These are phyloP conservation scores for Hygrophoropsis aurantiaca DNA, from an alignment of 768 basidiomycete species.

Conservation along the genomic window DNA sequence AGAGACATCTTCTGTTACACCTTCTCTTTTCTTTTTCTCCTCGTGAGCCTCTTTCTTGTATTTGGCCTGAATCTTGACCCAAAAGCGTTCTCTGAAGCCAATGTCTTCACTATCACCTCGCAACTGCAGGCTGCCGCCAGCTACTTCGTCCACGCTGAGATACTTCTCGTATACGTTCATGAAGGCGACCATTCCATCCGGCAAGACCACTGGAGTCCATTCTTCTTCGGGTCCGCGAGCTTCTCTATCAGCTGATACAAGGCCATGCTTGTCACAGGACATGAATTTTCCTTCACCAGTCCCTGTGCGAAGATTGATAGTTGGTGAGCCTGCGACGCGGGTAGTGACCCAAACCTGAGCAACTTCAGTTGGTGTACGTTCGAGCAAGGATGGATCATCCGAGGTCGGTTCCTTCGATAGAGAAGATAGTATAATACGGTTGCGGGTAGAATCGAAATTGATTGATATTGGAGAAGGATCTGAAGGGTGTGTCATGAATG, in stretches of 20 bases:
- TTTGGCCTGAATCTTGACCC: conserved; percentile 86
- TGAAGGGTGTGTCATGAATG: conserved; percentile 81
- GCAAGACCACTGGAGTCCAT: conserved; percentile 82
- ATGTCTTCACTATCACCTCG: conserved; percentile 85
- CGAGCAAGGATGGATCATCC: conserved; percentile 49
- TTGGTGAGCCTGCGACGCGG: conserved; percentile 78
- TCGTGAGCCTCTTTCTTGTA: conserved; percentile 83
- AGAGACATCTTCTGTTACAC: conserved; percentile 44
- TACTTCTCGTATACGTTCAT: conserved; percentile 90
- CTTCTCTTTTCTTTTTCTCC: conserved; percentile 71
- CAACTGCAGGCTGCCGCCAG: conserved; percentile 75
- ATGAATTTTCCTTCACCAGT: conserved; percentile 90
- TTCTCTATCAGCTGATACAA: conserved; percentile 82
- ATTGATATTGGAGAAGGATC: conserved; percentile 76
- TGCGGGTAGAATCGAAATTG: conserved; percentile 76
- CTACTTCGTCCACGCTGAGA: conserved; percentile 81
- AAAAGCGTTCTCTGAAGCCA: conserved; percentile 84
- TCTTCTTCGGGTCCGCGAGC: conserved; percentile 93
- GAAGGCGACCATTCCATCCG: conserved; percentile 85
- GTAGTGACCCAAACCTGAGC: conserved; percentile 92
- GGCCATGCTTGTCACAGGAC: conserved; percentile 82
- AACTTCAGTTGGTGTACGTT: conserved; percentile 76
- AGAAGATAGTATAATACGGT: conserved; percentile 63
- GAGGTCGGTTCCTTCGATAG: conserved; percentile 59
- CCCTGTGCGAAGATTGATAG: conserved; percentile 84